A percentile compares a stretch with the other conserved stretches of the same genome.
Evolutionary conservation across 352 stramenopile genomes (phyloP).

Genomic region (Globisporangium irregulare): DNA sequence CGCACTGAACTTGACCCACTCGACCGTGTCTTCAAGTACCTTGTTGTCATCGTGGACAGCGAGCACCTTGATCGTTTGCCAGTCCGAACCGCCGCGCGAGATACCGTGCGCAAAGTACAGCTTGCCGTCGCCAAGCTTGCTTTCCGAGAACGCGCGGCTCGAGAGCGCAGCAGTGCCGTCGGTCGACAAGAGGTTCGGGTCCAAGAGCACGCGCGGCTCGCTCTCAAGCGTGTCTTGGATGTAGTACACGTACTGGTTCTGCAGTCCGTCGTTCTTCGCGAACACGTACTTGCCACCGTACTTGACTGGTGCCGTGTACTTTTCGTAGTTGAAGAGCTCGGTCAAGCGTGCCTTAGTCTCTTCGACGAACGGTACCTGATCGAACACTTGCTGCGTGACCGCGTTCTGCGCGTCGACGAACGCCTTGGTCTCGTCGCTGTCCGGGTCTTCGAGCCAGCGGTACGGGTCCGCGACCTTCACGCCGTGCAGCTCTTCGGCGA

Average conservation of each 20-base stretch:
- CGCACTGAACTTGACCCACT: constrained; percentile 88
- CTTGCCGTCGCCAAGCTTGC: constrained; percentile 57
- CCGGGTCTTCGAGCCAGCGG: constrained; percentile 78
- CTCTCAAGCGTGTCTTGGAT: constrained; percentile 71
- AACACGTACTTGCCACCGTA: constrained; percentile 81
- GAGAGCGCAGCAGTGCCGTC: constrained; percentile 77
- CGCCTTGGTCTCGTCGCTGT: constrained; percentile 70
- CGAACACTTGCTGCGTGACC: constrained; percentile 62
- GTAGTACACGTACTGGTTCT: constrained; percentile 88
- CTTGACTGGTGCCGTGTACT: constrained; percentile 75
- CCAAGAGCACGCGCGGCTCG: constrained; percentile 69
- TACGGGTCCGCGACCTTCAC: constrained; percentile 61
- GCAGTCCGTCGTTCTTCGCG: constrained; percentile 85
- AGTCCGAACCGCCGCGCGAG: constrained; percentile 79
- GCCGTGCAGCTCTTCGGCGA: constrained; percentile 61
- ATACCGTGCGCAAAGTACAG: constrained; percentile 85
- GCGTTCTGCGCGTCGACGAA: constrained; percentile 81
- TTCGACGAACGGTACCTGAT: constrained; percentile 57
- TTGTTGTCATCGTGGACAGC: constrained; percentile 67
- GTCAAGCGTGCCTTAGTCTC: constrained; percentile 77
- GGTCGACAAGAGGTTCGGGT: constrained; percentile 73
- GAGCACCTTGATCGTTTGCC: constrained; percentile 86
- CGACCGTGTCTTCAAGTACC: constrained; percentile 71
- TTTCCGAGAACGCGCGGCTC: constrained; percentile 66
- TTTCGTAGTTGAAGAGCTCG: constrained; percentile 89